phyloP scores from a whole-genome alignment of 164 flowering plant genomes.

The Paratinospora sagittata region DNA sequence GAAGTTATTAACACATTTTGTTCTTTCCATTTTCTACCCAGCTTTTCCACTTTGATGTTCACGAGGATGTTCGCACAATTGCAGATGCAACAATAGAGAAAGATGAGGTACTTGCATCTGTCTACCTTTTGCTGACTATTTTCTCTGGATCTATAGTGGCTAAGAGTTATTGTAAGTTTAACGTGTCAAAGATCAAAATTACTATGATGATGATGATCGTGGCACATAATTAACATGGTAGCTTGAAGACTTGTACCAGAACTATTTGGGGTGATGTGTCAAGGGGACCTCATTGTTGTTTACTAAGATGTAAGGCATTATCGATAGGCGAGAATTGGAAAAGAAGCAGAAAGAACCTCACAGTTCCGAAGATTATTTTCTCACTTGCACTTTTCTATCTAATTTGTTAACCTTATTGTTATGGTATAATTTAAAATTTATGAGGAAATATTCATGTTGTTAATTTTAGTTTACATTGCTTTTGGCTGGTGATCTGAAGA shows the following conservation, averaged over 20 bases:
- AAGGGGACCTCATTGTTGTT: background rate
- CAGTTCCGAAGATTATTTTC: too few species aligned
- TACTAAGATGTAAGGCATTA: too few species aligned
- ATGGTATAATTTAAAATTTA: background rate
- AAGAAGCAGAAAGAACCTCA: background rate
- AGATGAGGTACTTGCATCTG: constrained; percentile 67
- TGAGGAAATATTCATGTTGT: background rate
- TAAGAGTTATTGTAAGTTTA: background rate
- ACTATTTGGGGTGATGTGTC: background rate
- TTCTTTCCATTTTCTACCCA: constrained; percentile 19
- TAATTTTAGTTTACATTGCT: too few species aligned
- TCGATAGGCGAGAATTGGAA: too few species aligned
- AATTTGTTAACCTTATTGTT: background rate
- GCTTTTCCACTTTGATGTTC: constrained; percentile 99
- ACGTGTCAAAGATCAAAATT: background rate
- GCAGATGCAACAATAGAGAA: constrained; percentile 98
- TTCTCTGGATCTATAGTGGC: background rate
- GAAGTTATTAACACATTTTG: background rate
- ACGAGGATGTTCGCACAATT: constrained; percentile 91
- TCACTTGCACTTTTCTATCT: too few species aligned
- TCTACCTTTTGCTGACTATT: background rate
- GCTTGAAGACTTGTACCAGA: background rate
- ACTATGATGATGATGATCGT: background rate
- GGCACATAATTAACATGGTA: background rate
- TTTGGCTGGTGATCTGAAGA: too few species aligned